These are phyloP conservation scores for Metschnikowia lachancei DNA, from an alignment of 805 yeast species.

Conservation along the genomic window DNA sequence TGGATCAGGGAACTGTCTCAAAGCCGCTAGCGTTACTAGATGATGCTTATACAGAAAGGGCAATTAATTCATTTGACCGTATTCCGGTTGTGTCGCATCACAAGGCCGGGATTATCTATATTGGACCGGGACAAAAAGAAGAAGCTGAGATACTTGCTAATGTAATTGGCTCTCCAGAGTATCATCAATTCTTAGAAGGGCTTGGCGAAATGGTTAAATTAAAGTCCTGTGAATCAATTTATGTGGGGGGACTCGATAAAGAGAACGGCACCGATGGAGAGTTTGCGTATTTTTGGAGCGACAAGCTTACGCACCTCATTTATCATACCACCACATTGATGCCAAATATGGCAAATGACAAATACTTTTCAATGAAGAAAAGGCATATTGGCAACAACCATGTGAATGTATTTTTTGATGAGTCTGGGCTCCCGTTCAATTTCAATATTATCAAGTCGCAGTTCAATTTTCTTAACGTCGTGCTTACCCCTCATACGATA, in stretches of 20 bases:
- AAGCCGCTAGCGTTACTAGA: conserved; percentile 54
- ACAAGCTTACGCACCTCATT: conserved; percentile 65
- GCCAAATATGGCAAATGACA: conserved; percentile 53
- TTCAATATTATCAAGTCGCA: conserved; percentile 72
- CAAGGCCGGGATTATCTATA: conserved; percentile 74
- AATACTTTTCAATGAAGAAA: conserved; percentile 55
- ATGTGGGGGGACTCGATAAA: conserved; percentile 78
- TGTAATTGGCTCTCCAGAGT: conserved; percentile 58
- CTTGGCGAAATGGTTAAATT: conserved; percentile 63
- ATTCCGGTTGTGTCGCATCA: conserved; percentile 76
- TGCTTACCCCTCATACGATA: conserved; percentile 59
- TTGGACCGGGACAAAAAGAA: conserved; percentile 60
- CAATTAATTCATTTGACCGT: conserved; percentile 63
- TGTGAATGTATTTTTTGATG: conserved; percentile 80
- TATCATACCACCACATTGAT: conserved; percentile 82
- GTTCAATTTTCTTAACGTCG: conserved; percentile 79
- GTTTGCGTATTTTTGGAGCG: conserved; percentile 69
- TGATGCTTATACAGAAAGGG: conserved; percentile 44
- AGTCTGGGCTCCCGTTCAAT: conserved; percentile 60
- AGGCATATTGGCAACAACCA: conserved; percentile 84
- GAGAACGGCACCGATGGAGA: conserved; percentile 71
- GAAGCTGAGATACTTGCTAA: conserved; percentile 69
- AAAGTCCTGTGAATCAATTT: conserved; percentile 48
- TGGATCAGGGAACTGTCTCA: conserved; percentile 29
- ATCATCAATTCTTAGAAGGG: conserved; percentile 54